Conservation (phyloP, 2,329 filamentous ascomycete species). For the Diplodia seriata region DNA sequence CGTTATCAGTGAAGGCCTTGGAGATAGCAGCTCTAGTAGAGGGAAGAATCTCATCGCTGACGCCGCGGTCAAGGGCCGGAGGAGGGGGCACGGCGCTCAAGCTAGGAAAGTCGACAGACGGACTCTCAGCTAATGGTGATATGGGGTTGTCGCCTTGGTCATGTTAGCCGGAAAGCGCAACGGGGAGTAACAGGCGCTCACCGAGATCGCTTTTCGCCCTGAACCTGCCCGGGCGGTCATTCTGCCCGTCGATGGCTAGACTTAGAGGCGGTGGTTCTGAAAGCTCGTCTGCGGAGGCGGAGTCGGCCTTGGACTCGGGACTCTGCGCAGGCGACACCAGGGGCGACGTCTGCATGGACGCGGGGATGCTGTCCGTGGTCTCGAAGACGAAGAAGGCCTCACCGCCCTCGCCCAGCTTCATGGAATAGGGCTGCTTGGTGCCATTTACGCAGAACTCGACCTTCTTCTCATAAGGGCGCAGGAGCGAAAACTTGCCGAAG, state of each 20-base stretch:
- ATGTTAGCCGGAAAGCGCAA: slow-evolving; percentile 12
- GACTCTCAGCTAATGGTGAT: slow-evolving; percentile 38
- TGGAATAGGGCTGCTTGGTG: slow-evolving; percentile 87
- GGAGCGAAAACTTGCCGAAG: slow-evolving; percentile 96
- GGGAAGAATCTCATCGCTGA: slow-evolving; percentile 58
- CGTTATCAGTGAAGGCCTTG: slow-evolving; percentile 39
- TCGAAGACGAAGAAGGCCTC: slow-evolving; percentile 99
- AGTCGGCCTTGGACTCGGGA: slow-evolving; percentile 67
- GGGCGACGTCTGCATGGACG: slow-evolving; percentile 91
- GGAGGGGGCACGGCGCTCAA: slow-evolving; percentile 58
- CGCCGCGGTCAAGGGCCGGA: slow-evolving; percentile 5
- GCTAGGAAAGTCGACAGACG: slow-evolving; percentile 43
- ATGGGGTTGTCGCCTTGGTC: slow-evolving; percentile 32
- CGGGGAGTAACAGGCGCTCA: slow-evolving; percentile 42
- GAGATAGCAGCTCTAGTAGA: slow-evolving; percentile 50
- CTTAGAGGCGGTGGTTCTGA: slow-evolving; percentile 75
- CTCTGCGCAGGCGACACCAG: slow-evolving; percentile 88
- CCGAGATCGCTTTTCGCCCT: slow-evolving; percentile 57
- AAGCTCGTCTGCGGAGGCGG: slow-evolving; percentile 55
- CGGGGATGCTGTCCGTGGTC: slow-evolving; percentile 89
- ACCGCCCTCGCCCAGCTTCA: slow-evolving; percentile 97
- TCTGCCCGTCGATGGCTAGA: slow-evolving; percentile 58
- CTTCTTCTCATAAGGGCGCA: slow-evolving; percentile 97
- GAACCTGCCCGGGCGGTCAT: slow-evolving; percentile 33
- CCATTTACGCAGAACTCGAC: slow-evolving; percentile 98